Percentiles rank a stretch among this genome's conserved stretches.
These are phyloP conservation scores for Solanum paucissectum DNA, from an alignment of 257 asterid genomes.

Conservation along the genomic window DNA sequence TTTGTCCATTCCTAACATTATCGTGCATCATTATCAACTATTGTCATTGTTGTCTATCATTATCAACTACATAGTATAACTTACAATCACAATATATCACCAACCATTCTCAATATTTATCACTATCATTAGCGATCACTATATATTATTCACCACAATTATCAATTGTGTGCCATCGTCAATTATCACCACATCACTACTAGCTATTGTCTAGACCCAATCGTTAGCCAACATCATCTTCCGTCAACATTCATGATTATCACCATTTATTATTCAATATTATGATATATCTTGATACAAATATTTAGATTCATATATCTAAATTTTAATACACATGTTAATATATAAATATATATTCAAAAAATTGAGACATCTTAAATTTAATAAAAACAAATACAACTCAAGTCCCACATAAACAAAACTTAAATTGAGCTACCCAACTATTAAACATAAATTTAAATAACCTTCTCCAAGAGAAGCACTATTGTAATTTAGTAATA, in stretches of 20 bases:
- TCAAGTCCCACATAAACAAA: background rate
- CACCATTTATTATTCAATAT: background rate
- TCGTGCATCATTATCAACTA: background rate
- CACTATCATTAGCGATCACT: background rate
- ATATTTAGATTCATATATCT: background rate
- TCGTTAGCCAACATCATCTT: background rate
- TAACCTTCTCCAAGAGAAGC: background rate
- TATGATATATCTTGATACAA: background rate
- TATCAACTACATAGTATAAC: background rate
- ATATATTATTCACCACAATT: background rate
- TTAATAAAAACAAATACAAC: background rate
- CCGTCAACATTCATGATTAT: background rate
- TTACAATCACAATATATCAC: background rate
- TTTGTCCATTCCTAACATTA: accelerated
- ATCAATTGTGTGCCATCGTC: background rate
- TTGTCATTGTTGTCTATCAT: background rate
- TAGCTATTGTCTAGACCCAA: background rate
- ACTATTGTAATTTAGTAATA: background rate
- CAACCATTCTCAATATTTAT: background rate
- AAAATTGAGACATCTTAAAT: background rate
- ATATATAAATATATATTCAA: background rate
- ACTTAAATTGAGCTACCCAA: background rate
- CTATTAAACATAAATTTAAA: background rate
- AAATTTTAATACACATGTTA: background rate
- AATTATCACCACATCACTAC: background rate